Conservation (phyloP, 164 flowering plant genomes). For the Kingdonia uniflora region DNA sequence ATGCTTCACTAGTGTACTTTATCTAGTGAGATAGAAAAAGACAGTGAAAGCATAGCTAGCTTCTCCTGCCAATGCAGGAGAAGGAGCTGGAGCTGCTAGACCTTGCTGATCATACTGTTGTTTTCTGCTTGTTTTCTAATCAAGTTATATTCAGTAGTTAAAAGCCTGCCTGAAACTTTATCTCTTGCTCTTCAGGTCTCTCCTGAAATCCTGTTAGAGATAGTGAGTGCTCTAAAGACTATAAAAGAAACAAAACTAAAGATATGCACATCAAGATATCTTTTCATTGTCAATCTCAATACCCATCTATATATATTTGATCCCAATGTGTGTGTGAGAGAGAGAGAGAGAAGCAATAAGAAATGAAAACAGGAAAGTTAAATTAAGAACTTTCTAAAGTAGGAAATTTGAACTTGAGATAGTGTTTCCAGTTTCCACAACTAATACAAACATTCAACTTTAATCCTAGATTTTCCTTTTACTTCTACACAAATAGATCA, state of each 20-base stretch:
- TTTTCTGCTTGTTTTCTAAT: conserved; percentile 11
- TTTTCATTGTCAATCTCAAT: conserved; percentile 17
- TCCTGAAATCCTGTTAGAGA: conserved; percentile 12
- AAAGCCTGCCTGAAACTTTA: conserved; percentile 21
- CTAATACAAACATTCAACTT: too few species aligned
- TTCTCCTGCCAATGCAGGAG: neutral
- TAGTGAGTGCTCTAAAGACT: conserved; percentile 19
- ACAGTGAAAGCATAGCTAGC: conserved; percentile 1
- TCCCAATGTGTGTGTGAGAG: conserved; percentile 32
- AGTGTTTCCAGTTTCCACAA: neutral
- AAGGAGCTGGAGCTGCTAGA: too few species aligned
- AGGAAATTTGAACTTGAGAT: conserved; percentile 1
- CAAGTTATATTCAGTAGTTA: conserved; percentile 4
- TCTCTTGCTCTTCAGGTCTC: too few species aligned
- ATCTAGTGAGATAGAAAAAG: conserved; percentile 12
- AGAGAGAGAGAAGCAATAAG: neutral
- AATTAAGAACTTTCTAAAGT: neutral
- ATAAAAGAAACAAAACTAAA: conserved; percentile 37
- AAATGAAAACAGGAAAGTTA: neutral
- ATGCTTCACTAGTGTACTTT: conserved; percentile 23
- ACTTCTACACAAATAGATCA: conserved; percentile 8
- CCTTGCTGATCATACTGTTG: conserved; percentile 3
- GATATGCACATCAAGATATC: conserved; percentile 16
- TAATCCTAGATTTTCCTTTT: neutral
- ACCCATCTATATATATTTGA: conserved; percentile 19